Percentiles rank a stretch among this genome's conserved stretches.
These are phyloP conservation scores for Rhododendron griersonianum DNA, from an alignment of 148 eudicot species.

Conservation along the genomic window DNA sequence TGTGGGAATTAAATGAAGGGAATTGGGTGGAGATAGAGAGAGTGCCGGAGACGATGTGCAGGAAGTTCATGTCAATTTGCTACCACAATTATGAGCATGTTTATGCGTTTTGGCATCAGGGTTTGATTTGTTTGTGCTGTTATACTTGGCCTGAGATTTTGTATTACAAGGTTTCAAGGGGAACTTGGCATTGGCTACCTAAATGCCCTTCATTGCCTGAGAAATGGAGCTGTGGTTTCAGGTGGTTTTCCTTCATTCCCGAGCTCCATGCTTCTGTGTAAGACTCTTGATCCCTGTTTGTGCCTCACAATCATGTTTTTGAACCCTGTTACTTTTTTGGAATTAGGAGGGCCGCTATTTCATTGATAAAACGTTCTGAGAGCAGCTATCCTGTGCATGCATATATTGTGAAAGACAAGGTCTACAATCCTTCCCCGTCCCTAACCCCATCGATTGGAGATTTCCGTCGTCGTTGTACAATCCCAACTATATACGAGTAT, in stretches of 20 bases:
- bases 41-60: conserved; percentile 53
- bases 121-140: conserved; percentile 61
- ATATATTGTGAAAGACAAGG: too few species aligned
- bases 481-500: too few species aligned
- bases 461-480: too few species aligned
- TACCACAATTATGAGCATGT: conserved; percentile 74
- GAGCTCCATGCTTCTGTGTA: conserved; percentile 40
- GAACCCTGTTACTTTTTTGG: background rate
- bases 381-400: too few species aligned
- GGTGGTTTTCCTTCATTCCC: conserved; percentile 71
- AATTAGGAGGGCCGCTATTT: background rate
- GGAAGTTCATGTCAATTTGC: conserved; percentile 61
- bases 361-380: too few species aligned
- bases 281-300: background rate
- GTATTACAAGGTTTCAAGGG: conserved; percentile 54
- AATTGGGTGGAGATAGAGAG: conserved; percentile 51
- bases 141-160: conserved; percentile 65
- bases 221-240: conserved; percentile 72
- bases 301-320: background rate
- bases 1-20: conserved; percentile 49
- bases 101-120: conserved; percentile 73
- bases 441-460: too few species aligned
- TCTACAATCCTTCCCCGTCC: too few species aligned
- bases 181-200: conserved; percentile 76
- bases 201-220: conserved; percentile 57